Percentiles rank a stretch among this genome's conserved stretches.
These are phyloP conservation scores for Salix dunnii DNA, from an alignment of 345 rosid genomes.

Conservation along the genomic window DNA sequence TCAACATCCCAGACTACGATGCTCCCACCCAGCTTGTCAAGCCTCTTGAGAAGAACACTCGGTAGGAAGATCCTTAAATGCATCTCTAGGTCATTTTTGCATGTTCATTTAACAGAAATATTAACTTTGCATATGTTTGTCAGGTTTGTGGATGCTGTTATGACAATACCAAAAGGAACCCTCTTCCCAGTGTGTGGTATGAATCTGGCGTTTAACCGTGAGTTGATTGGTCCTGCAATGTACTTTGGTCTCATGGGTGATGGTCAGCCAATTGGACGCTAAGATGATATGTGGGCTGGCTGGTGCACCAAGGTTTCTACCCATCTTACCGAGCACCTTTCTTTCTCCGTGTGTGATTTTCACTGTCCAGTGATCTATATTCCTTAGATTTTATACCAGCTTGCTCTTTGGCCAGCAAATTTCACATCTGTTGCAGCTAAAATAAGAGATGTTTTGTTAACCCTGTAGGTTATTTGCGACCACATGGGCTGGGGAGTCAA, in stretches of 20 bases:
- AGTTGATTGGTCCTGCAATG: slow-evolving; percentile 57
- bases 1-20: slow-evolving; percentile 51
- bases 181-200: slow-evolving; percentile 55
- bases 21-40: slow-evolving; percentile 55
- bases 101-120: too few relatives aligned
- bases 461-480: slow-evolving; percentile 47
- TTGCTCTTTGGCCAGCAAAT: too few relatives aligned
- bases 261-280: slow-evolving; percentile 50
- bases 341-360: background rate
- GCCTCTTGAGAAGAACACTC: slow-evolving; percentile 44
- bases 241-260: slow-evolving; percentile 61
- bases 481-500: slow-evolving; percentile 58
- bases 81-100: too few relatives aligned
- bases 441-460: background rate
- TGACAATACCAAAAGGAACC: slow-evolving; percentile 47
- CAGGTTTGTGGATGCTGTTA: too few relatives aligned
- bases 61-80: slow-evolving; percentile 31
- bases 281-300: slow-evolving; percentile 67
- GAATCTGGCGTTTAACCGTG: slow-evolving; percentile 51
- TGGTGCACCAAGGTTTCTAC: slow-evolving; percentile 49
- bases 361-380: too few relatives aligned
- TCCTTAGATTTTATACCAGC: too few relatives aligned
- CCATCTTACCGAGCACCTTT: too few relatives aligned
- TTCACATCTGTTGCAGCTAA: too few relatives aligned
- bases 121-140: too few relatives aligned